phyloP scores from a whole-genome alignment of 2,329 filamentous ascomycete genomes.

The Seiridium unicorne region DNA sequence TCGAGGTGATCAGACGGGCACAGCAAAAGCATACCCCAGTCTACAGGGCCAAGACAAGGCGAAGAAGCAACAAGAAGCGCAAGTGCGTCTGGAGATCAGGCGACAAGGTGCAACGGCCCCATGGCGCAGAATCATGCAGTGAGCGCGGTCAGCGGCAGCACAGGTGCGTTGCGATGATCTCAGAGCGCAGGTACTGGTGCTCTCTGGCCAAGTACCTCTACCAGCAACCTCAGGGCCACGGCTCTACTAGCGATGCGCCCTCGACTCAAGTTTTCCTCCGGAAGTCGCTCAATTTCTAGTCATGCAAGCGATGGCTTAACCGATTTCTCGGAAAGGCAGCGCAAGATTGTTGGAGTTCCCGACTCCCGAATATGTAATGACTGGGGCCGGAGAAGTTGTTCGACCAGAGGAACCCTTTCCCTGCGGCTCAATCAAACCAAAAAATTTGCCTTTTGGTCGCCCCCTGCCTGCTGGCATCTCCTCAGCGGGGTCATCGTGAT shows the following conservation, averaged over 20 bases:
- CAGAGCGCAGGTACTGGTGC: not conserved
- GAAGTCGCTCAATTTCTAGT: not conserved
- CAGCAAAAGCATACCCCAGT: not conserved
- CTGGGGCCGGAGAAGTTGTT: too few relatives aligned
- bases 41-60: not conserved
- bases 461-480: not conserved
- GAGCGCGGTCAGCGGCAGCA: not conserved
- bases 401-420: too few relatives aligned
- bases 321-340: not conserved
- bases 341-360: not conserved
- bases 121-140: not conserved
- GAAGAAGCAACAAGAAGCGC: not conserved
- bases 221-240: not conserved
- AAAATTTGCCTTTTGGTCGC: too few relatives aligned
- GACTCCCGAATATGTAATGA: not conserved
- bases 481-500: not conserved
- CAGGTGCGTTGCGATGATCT: not conserved
- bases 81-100: not conserved
- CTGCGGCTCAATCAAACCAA: not conserved
- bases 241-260: not conserved
- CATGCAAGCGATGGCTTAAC: not conserved
- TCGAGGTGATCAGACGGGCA: not conserved
- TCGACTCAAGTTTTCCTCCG: not conserved
- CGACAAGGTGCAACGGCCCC: not conserved
- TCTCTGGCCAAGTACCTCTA: not conserved